phyloP scores from a whole-genome alignment of 2,329 filamentous ascomycete genomes.

The Zymoseptoria pseudotritici region DNA sequence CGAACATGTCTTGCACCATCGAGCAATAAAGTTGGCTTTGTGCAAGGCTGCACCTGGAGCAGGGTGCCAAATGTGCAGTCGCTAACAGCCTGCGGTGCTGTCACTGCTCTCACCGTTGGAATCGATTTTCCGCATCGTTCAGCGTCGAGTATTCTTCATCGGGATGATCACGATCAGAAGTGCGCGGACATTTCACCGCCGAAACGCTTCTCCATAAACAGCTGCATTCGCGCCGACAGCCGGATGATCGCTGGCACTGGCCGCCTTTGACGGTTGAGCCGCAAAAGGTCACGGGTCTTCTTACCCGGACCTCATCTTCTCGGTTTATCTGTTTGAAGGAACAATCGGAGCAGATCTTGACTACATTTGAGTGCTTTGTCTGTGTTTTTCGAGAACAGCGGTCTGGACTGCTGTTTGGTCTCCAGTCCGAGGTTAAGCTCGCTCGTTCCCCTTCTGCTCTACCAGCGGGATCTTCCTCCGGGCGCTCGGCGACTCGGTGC shows the following conservation, averaged over 20 bases:
- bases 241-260: background rate
- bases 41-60: too few species aligned
- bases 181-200: background rate
- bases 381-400: background rate
- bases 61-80: too few species aligned
- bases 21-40: background rate
- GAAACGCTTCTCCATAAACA: background rate
- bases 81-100: too few species aligned
- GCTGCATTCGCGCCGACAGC: background rate
- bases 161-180: background rate
- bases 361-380: background rate
- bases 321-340: background rate
- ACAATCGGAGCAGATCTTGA: background rate
- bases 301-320: background rate
- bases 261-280: background rate
- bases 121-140: too few species aligned
- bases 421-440: background rate
- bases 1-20: background rate
- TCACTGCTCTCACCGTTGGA: too few species aligned
- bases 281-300: background rate
- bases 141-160: background rate
- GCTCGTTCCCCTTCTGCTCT: background rate
- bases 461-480: background rate
- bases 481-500: background rate
- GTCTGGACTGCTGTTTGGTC: background rate